Evolutionary conservation across 331 rosid species (phyloP), one percentile per base, ranked within the genome.

Genomic region (Phaseolus coccineus): DNA sequence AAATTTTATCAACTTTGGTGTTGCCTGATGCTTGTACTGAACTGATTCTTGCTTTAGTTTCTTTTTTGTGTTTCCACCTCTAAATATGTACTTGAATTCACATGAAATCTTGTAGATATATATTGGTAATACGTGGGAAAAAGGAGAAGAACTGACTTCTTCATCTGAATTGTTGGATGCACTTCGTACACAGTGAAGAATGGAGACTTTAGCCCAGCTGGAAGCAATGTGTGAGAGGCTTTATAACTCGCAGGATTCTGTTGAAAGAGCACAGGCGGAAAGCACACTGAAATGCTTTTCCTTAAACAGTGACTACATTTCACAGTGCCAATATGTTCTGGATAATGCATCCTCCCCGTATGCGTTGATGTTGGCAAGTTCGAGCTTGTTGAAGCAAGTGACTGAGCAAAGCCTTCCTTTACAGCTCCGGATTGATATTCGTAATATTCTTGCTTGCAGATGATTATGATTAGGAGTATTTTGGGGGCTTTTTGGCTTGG

Each of bases 331-430:
- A 57, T 95, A 87, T 89, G 91, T 95, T 89, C 96, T 95, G 4
- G 98, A 92, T 85, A 90, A 87, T 87, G 91, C 98, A 22, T 82
- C 90, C 58, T 92, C 98, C 22, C 97, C 98, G 1, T 95, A 95
- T 76, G 98, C 98, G 12, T 73, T 95, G 89, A 91, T 95, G 96
- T 86, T 95, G 55, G 98, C 97, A 19, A 95, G 98, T 81, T 95
- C 98, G 1, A 95, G 98, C 80, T 82, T 95, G 93, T 84, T 95
- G 96, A 95, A 92, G 90, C 98, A 92, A 92, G 97, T 95, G 86
- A 92, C 97, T 4, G 97, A 95, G 81, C 92, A 88, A 68, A 91
- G 89, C 87, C 94, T 95, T 65, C 94, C 98, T 28, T 77, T 91
- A 58, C 98, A 91, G 85, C 97, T 95, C 77, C 97, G 97, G 80